These are phyloP conservation scores for Aspergillus bertholletiae DNA, from an alignment of 495 filamentous ascomycete species.

Conservation along the genomic window DNA sequence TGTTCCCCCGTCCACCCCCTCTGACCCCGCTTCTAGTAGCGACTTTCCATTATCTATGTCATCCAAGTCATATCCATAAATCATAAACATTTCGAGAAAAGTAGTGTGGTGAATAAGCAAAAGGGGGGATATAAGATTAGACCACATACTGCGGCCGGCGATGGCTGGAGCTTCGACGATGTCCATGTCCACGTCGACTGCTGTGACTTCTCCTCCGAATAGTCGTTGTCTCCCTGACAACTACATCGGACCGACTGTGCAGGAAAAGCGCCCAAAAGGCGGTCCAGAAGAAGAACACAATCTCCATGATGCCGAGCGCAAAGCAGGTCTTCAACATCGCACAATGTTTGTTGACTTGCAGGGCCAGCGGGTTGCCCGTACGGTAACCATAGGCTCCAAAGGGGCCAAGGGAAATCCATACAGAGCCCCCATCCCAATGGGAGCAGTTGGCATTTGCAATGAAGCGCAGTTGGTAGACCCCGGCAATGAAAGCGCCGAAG, in stretches of 20 bases:
- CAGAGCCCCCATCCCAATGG: slow-evolving; percentile 42
- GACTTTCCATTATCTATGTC: slow-evolving; percentile 1
- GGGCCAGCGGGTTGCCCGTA: slow-evolving; percentile 35
- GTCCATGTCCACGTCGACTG: slow-evolving; percentile 33
- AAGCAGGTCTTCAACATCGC: slow-evolving; percentile 85
- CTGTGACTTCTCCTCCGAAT: slow-evolving; percentile 41
- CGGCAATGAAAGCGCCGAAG: slow-evolving; percentile 79
- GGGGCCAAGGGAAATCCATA: slow-evolving; percentile 56
- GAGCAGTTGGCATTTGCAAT: slow-evolving; percentile 66
- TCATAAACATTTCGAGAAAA: not conserved
- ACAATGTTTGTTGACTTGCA: slow-evolving; percentile 68
- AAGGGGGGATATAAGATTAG: slow-evolving; percentile 7
- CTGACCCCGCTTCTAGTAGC: too few species aligned
- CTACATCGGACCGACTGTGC: slow-evolving; percentile 37
- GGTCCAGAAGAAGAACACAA: slow-evolving; percentile 77
- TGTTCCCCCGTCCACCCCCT: not conserved
- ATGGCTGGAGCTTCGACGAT: slow-evolving; percentile 30
- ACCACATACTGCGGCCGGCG: slow-evolving; percentile 41
- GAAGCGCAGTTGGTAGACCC: slow-evolving; percentile 69
- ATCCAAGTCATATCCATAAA: slow-evolving; percentile 3
- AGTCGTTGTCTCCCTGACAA: slow-evolving; percentile 40
- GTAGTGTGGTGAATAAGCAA: not conserved
- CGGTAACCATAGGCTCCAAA: slow-evolving; percentile 47
- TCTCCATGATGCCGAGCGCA: slow-evolving; percentile 85
- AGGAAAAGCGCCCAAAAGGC: slow-evolving; percentile 56